These are phyloP conservation scores for Cryptococcus amylolentus DNA, from an alignment of 1,284 basidiomycete genomes.

Conservation along the genomic window DNA sequence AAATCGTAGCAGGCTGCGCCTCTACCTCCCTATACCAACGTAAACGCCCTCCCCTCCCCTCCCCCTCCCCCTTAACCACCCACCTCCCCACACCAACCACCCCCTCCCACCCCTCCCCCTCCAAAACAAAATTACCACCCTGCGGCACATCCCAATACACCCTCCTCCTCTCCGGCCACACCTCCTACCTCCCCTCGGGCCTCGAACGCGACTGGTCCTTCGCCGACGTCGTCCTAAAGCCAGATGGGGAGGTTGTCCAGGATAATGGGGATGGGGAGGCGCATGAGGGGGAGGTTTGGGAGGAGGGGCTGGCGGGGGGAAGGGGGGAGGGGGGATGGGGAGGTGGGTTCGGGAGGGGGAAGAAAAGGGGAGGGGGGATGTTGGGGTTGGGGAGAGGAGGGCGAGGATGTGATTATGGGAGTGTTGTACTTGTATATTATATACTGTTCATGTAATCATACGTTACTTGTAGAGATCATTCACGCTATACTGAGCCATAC, in stretches of 20 bases:
- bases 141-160: slow-evolving; percentile 42
- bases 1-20: slow-evolving; percentile 45
- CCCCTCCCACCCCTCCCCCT: neutral
- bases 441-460: too few species aligned
- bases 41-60: slow-evolving; percentile 6
- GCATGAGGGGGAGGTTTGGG: slow-evolving; percentile 30
- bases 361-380: neutral
- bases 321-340: slow-evolving; percentile 44
- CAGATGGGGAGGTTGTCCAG: slow-evolving; percentile 43
- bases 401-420: neutral
- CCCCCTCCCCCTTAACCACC: neutral
- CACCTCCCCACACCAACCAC: neutral
- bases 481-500: too few species aligned
- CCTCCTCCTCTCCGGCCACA: slow-evolving; percentile 38
- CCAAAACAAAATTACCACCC: slow-evolving; percentile 2
- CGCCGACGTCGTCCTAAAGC: slow-evolving; percentile 32
- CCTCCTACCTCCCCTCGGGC: slow-evolving; percentile 45
- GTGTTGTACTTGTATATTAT: too few species aligned
- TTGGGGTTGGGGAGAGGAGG: neutral
- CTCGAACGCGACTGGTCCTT: slow-evolving; percentile 49
- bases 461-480: too few species aligned
- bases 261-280: slow-evolving; percentile 38
- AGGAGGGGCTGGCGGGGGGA: slow-evolving; percentile 37
- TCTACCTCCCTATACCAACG: slow-evolving; percentile 43
- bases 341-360: slow-evolving; percentile 24